phyloP scores from a whole-genome alignment of 2,329 filamentous ascomycete species.

The Arthroderma uncinatum region DNA sequence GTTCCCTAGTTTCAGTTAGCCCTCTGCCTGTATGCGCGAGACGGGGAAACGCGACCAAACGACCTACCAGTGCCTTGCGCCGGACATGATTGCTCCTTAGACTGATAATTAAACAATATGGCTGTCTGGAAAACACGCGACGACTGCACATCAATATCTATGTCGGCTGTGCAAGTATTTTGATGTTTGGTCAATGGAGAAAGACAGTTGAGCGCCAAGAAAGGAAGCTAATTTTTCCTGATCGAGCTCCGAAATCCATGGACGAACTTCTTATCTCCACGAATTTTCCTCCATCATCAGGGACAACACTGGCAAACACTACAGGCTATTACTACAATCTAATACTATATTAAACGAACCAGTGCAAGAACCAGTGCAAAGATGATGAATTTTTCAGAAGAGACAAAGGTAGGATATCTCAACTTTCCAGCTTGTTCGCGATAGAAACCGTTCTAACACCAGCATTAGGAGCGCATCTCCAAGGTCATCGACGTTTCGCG shows the following conservation, averaged over 20 bases:
- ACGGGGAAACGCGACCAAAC: constrained; percentile 8
- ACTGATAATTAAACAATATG: not conserved
- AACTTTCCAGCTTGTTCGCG: not conserved
- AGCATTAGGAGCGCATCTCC: constrained; percentile 85
- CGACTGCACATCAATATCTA: not conserved
- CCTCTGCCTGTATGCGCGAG: constrained; percentile 14
- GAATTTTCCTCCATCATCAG: not conserved
- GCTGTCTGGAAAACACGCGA: not conserved
- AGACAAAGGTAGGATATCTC: constrained; percentile 66
- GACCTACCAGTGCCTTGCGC: constrained; percentile 64
- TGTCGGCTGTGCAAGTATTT: not conserved
- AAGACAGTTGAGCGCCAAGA: constrained; percentile 2
- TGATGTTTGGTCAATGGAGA: not conserved
- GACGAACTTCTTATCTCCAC: constrained; percentile 7
- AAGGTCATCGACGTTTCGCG: constrained; percentile 92
- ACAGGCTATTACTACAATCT: not conserved
- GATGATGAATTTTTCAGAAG: constrained; percentile 69
- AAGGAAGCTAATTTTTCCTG: not conserved
- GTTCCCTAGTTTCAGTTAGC: constrained; percentile 54
- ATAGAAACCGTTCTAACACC: not conserved
- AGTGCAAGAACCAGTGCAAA: constrained; percentile 12
- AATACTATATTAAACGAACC: not conserved
- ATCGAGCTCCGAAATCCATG: not conserved
- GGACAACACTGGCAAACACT: not conserved
- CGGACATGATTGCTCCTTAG: constrained; percentile 43